Conservation (phyloP, 495 filamentous ascomycete genomes). For the Paragyromitra xinjiangensis region DNA sequence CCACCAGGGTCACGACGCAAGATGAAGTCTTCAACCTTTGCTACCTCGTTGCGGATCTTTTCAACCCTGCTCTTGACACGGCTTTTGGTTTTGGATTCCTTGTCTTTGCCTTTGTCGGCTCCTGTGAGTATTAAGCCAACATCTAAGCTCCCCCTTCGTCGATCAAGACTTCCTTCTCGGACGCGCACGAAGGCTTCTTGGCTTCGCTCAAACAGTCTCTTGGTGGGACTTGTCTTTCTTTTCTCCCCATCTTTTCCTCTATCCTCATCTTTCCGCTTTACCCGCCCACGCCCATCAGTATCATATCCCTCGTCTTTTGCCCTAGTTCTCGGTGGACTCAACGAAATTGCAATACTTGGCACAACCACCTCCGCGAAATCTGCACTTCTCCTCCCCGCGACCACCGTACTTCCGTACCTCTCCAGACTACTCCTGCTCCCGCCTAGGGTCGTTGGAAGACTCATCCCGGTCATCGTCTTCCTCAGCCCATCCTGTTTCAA, state of each 20-base stretch:
- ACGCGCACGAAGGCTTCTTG: slow-evolving; percentile 46
- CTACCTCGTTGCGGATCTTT: slow-evolving; percentile 55
- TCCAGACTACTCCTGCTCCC: slow-evolving; percentile 51
- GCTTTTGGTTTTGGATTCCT: slow-evolving; percentile 35
- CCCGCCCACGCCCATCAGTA: slow-evolving; percentile 40
- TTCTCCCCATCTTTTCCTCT: slow-evolving; percentile 28
- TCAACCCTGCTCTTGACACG: slow-evolving; percentile 54
- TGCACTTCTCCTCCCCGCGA: slow-evolving; percentile 24
- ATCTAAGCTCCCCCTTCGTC: slow-evolving; percentile 52
- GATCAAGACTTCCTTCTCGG: slow-evolving; percentile 46
- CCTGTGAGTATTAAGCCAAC: slow-evolving; percentile 33
- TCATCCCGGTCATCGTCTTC: slow-evolving; percentile 24
- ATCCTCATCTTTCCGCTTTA: slow-evolving; percentile 33
- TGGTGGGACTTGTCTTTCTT: slow-evolving; percentile 50
- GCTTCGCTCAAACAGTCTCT: slow-evolving; percentile 50
- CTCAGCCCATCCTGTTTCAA: not conserved
- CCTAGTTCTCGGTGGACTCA: slow-evolving; percentile 50
- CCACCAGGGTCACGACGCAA: slow-evolving; percentile 39
- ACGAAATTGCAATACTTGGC: slow-evolving; percentile 56
- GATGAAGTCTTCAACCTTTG: slow-evolving; percentile 55
- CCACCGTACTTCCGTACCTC: slow-evolving; percentile 5
- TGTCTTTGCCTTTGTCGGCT: slow-evolving; percentile 40
- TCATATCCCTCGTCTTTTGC: slow-evolving; percentile 47
- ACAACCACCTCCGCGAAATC: slow-evolving; percentile 53
- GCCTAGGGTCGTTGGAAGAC: slow-evolving; percentile 38